phyloP scores from a whole-genome alignment of 116 monocot species.

The Trichopus zeylanicus region DNA sequence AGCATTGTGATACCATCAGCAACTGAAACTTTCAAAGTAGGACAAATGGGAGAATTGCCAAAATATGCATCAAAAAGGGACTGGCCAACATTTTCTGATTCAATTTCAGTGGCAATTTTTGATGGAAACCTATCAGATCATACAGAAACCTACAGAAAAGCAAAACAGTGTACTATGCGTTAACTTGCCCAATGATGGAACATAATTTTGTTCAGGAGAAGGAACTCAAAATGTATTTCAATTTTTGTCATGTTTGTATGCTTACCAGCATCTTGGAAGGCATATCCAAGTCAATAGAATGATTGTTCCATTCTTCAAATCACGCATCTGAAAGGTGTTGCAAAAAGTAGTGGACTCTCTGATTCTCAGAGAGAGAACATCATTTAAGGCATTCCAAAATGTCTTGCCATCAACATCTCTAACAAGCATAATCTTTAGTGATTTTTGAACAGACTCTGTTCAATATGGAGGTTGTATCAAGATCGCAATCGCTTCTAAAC shows the following conservation, averaged over 20 bases:
- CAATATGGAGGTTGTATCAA: constrained; percentile 3
- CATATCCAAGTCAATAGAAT: constrained; percentile 55
- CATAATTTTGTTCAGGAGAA: too few species aligned
- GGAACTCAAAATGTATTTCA: too few species aligned
- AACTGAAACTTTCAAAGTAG: constrained; percentile 49
- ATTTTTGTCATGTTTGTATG: not conserved
- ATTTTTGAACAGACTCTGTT: constrained; percentile 51
- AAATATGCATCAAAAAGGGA: constrained; percentile 70
- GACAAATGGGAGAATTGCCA: constrained; percentile 56
- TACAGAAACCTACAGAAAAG: constrained; percentile 45
- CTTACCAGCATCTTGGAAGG: constrained; percentile 70
- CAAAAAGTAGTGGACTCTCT: constrained; percentile 39
- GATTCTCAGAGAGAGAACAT: constrained; percentile 58
- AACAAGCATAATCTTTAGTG: constrained; percentile 51
- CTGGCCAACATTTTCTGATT: constrained; percentile 42
- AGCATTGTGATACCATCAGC: constrained; percentile 26
- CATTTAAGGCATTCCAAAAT: constrained; percentile 76
- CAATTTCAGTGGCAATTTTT: constrained; percentile 39
- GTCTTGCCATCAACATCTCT: constrained; percentile 76
- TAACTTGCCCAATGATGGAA: not conserved
- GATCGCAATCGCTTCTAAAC: not conserved
- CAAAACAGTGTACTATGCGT: not conserved
- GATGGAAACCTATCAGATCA: constrained; percentile 31
- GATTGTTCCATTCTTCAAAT: constrained; percentile 48
- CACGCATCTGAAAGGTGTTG: constrained; percentile 42